Conservation (phyloP, 805 yeast species). For the Wickerhamiella parazyma region DNA sequence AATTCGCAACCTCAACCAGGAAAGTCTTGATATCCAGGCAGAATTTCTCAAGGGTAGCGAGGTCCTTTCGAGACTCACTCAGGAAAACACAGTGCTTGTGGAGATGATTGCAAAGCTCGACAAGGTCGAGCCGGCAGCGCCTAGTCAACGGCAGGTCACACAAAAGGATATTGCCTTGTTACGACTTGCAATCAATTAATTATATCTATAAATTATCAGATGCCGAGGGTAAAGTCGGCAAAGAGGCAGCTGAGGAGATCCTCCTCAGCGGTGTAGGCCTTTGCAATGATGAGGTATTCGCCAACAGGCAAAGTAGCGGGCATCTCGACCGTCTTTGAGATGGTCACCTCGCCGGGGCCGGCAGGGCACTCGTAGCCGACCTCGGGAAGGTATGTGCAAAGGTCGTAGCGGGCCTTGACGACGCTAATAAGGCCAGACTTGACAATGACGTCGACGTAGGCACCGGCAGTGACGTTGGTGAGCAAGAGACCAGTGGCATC, state of each 20-base stretch:
- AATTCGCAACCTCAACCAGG: background rate
- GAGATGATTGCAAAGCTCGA: slow-evolving; percentile 1
- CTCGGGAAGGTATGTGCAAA: slow-evolving; percentile 75
- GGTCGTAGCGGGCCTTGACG: slow-evolving; percentile 73
- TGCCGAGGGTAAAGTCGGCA: slow-evolving; percentile 31
- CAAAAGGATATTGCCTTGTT: slow-evolving; percentile 2
- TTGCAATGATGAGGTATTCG: slow-evolving; percentile 68
- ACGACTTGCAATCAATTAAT: background rate
- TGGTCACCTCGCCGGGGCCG: slow-evolving; percentile 47
- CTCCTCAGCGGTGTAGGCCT: slow-evolving; percentile 79
- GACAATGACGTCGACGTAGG: slow-evolving; percentile 90
- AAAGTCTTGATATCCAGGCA: slow-evolving; percentile 1
- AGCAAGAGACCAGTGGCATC: slow-evolving; percentile 54
- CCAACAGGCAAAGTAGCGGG: slow-evolving; percentile 96
- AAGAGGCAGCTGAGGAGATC: slow-evolving; percentile 68
- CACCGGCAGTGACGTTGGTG: slow-evolving; percentile 57
- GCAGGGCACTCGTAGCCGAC: slow-evolving; percentile 83
- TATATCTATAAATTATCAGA: background rate
- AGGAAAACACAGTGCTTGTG: slow-evolving; percentile 3
- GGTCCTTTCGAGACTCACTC: slow-evolving; percentile 1
- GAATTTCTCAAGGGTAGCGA: slow-evolving; percentile 2
- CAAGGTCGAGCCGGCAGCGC: slow-evolving; percentile 1
- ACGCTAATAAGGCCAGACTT: slow-evolving; percentile 82
- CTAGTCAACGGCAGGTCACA: background rate
- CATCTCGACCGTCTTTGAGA: slow-evolving; percentile 62